These are phyloP conservation scores for Aspergillus persii DNA, from an alignment of 2,329 filamentous ascomycete species.

Conservation along the genomic window DNA sequence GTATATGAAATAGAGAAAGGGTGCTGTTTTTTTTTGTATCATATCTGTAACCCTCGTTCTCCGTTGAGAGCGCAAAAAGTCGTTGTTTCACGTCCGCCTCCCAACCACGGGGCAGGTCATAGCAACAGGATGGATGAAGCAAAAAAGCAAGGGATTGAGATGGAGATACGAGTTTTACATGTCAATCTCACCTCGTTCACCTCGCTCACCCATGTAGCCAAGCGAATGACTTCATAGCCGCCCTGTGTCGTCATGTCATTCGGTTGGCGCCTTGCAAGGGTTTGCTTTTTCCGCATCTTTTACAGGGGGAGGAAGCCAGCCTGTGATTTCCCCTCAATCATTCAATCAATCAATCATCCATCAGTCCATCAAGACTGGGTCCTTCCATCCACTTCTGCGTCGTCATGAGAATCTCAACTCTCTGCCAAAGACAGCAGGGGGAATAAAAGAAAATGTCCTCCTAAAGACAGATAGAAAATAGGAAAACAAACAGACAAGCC, in stretches of 20 bases:
- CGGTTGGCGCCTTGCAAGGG: not conserved
- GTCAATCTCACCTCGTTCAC: not conserved
- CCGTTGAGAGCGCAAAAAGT: not conserved
- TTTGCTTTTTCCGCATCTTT: not conserved
- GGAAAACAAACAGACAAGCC: not conserved
- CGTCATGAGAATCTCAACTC: not conserved
- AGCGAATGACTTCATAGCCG: not conserved
- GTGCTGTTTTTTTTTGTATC: not conserved
- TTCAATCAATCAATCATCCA: not conserved
- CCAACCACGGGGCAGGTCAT: not conserved
- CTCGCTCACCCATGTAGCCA: not conserved
- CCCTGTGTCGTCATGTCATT: not conserved
- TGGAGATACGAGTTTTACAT: not conserved
- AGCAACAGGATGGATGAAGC: not conserved
- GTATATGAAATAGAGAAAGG: not conserved
- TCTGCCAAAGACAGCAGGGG: not conserved
- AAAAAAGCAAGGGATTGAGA: constrained; percentile 1
- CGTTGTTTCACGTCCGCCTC: too few species aligned
- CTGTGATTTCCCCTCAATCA: not conserved
- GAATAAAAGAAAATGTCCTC: too few species aligned
- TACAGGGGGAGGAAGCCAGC: not conserved
- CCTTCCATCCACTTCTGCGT: not conserved
- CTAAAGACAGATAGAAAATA: not conserved
- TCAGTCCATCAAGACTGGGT: not conserved
- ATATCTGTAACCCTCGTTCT: not conserved